Base-by-base conservation (phyloP, 306 rosid genomes). In the Dalbergia cultrata region DNA sequence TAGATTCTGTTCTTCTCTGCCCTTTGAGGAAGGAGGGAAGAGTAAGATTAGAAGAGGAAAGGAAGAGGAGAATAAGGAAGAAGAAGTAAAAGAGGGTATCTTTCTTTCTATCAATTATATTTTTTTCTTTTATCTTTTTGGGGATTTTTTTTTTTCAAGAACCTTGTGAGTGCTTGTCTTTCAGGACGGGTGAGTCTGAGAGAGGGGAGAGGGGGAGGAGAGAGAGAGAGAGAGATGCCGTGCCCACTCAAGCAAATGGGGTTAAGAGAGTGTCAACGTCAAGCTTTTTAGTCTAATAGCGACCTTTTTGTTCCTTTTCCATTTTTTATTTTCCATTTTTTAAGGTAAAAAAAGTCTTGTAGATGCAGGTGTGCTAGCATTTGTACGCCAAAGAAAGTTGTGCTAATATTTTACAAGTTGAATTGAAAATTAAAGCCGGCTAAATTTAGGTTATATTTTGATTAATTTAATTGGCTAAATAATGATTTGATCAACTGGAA, bases 191-290 rank as follows among this genome's bases (percentile, higher is more conserved):
- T 16, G 66, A 39, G 67, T 37, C n/a, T 17, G 66, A 12, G 60
- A 54, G 61, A 37, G 41, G 39, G 5, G 72, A 78, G 84, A 47
- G 56, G n/a, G 44, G 52, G 14, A 5, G 3, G 39, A 37, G 41
- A 35, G 39, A 35, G 39, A 35, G 39, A 8, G 73, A 79, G 84
- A 49, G 56, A 78, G 90, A 88, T 88, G 93, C 93, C 82, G 85
- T 74, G 90, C 80, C 93, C 90, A 89, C 90, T 76, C 9, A 75
- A 70, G 74, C 86, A 85, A 87, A 76, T 84, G 83, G 83, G 76
- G 78, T 33, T 44, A 65, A 72, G 66, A 37, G 14, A 82, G 50
- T 63, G 84, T 85, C 88, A 67, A 7, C 85, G 80, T 87, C 90
- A 76, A 79, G 76, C 90, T 84, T 84, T 87, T 81, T 64, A 63